These are phyloP conservation scores for Suillus hirtellus DNA, from an alignment of 768 basidiomycete genomes.

Conservation along the genomic window DNA sequence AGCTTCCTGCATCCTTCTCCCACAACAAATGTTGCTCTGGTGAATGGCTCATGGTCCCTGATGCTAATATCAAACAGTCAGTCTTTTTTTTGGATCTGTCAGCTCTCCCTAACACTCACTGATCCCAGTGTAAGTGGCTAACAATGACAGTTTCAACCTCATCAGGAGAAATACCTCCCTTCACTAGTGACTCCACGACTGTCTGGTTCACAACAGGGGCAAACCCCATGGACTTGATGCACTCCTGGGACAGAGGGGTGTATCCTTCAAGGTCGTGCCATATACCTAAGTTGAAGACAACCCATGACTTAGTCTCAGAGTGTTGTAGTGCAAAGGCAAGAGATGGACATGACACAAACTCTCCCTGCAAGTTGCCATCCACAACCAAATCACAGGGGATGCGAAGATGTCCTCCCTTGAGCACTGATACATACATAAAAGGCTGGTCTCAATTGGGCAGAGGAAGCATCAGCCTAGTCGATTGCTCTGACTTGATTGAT, in stretches of 20 bases:
- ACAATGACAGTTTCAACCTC: conserved; percentile 46
- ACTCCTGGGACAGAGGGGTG: conserved; percentile 33
- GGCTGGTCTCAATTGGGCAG: conserved; percentile 18
- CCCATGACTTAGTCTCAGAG: conserved; percentile 2
- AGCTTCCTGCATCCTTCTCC: conserved; percentile 37
- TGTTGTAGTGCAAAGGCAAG: conserved; percentile 20
- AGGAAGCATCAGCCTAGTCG: conserved; percentile 20
- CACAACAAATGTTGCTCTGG: conserved; percentile 44
- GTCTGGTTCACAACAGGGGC: conserved; percentile 22
- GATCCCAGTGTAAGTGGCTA: conserved; percentile 54
- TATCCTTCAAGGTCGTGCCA: conserved; percentile 46
- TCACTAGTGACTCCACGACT: conserved; percentile 45
- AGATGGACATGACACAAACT: conserved; percentile 12
- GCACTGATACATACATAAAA: conserved; percentile 23
- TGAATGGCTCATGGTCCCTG: conserved; percentile 45
- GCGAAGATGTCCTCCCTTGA: conserved; percentile 21
- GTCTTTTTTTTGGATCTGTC: conserved; percentile 40
- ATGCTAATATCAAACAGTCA: conserved; percentile 46
- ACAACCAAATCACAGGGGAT: conserved; percentile 20
- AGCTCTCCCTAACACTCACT: conserved; percentile 38
- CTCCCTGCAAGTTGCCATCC: conserved; percentile 7
- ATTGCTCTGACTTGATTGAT: background rate
- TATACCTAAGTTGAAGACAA: conserved; percentile 54
- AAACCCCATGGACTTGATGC: conserved; percentile 27
- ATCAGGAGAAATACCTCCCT: conserved; percentile 44